Evolutionary conservation across 176 grass and related monocot genomes (phyloP).

Genomic region (Aegilops longissima): DNA sequence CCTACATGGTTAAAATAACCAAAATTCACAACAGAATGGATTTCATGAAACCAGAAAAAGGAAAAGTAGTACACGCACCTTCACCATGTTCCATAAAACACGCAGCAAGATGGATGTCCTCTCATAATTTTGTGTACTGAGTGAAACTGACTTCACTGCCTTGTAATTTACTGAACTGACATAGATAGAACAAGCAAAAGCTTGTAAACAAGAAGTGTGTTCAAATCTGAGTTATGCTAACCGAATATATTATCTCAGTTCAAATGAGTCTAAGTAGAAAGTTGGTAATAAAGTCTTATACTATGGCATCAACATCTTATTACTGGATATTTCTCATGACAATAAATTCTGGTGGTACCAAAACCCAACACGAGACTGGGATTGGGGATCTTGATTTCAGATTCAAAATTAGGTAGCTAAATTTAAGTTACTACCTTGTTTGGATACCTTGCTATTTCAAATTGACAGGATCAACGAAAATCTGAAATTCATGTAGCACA

Average conservation of each 20-base stretch:
- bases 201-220: slow-evolving; percentile 23
- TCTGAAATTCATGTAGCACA: background rate
- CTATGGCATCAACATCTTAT: background rate
- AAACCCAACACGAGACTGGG: background rate
- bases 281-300: background rate
- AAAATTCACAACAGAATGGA: background rate
- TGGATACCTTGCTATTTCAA: slow-evolving; percentile 4
- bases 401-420: background rate
- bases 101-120: slow-evolving; percentile 69
- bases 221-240: background rate
- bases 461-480: background rate
- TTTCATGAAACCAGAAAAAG: slow-evolving; percentile 6
- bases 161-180: slow-evolving; percentile 80
- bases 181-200: slow-evolving; percentile 23
- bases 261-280: background rate
- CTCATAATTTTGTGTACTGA: slow-evolving; percentile 76
- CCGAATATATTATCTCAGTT: background rate
- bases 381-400: background rate
- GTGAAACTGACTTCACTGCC: slow-evolving; percentile 84
- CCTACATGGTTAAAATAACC: background rate
- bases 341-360: background rate
- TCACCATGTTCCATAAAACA: slow-evolving; percentile 59
- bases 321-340: background rate
- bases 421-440: background rate
- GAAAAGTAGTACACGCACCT: slow-evolving; percentile 42